phyloP scores from a whole-genome alignment of 176 grass and related monocot genomes.

The Oryza coarctata region DNA sequence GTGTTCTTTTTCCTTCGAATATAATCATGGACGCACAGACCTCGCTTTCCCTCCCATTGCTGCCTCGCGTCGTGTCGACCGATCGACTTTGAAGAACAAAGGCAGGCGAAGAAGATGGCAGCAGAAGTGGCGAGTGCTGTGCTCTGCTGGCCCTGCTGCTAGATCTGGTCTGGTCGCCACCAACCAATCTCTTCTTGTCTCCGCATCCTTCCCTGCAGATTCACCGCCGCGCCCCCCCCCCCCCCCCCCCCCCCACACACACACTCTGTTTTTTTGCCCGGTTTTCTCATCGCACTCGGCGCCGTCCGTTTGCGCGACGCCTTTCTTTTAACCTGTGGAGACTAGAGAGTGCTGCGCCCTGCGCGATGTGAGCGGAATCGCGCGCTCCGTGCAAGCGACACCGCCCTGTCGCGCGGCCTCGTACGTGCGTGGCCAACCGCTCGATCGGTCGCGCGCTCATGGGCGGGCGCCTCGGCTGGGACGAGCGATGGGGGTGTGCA shows the following conservation, averaged over 20 bases:
- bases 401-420: neutral
- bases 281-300: neutral
- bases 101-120: neutral
- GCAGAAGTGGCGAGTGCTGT: neutral
- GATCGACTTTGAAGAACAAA: constrained; percentile 6
- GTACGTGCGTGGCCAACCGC: neutral
- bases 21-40: neutral
- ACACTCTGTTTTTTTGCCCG: neutral
- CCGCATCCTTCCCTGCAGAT: neutral
- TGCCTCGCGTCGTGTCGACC: neutral
- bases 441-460: too few species aligned
- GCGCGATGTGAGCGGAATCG: constrained; percentile 26
- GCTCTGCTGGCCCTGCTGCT: neutral
- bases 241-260: too few species aligned
- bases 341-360: neutral
- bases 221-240: too few species aligned
- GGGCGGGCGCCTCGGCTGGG: too few species aligned
- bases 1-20: neutral
- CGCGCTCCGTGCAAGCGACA: neutral
- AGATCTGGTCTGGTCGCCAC: neutral
- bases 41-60: neutral
- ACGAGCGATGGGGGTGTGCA: neutral
- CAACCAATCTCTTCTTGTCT: neutral
- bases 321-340: neutral
- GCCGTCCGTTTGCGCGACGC: neutral